These are phyloP conservation scores for Vitis hybrid DNA, from an alignment of 177 flowering plant species.

Conservation along the genomic window DNA sequence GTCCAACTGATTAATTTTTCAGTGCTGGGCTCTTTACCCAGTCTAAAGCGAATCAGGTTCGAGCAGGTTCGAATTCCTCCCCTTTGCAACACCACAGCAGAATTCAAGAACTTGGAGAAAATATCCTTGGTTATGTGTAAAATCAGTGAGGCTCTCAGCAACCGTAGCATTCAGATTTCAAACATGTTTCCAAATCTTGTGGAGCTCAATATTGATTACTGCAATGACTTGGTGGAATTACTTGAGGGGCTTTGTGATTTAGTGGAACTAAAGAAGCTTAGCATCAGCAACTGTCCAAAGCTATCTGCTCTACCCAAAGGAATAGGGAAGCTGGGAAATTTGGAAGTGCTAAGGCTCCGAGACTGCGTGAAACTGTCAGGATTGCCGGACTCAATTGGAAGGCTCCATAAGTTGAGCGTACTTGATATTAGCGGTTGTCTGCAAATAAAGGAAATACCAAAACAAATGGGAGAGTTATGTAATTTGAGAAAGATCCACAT, in stretches of 20 bases:
- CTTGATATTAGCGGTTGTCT: conserved; percentile 46
- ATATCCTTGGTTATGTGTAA: conserved; percentile 42
- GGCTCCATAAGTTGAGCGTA: conserved; percentile 27
- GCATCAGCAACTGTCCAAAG: conserved; percentile 37
- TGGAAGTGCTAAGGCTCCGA: conserved; percentile 40
- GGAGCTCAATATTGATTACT: conserved; percentile 45
- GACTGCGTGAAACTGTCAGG: conserved; percentile 35
- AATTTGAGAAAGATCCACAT: conserved; percentile 29
- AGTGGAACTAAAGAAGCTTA: conserved; percentile 29
- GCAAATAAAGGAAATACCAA: conserved; percentile 30
- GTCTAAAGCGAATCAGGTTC: conserved; percentile 41
- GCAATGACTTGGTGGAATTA: conserved; percentile 33
- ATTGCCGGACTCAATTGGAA: conserved; percentile 35
- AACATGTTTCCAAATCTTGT: conserved; percentile 28
- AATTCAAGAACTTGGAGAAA: conserved; percentile 32
- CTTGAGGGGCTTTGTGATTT: conserved; percentile 36
- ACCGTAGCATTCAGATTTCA: conserved; percentile 7
- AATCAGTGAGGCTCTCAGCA: conserved; percentile 26
- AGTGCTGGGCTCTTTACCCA: conserved; percentile 14
- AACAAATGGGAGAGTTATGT: conserved; percentile 25
- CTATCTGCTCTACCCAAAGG: conserved; percentile 17
- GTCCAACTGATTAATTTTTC: conserved; percentile 24
- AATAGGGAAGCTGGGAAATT: conserved; percentile 24
- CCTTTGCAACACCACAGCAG: conserved; percentile 5
- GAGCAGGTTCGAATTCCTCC: conserved; percentile 34